phyloP scores from a whole-genome alignment of 768 basidiomycete genomes.

The Leucogyrophana mollusca region DNA sequence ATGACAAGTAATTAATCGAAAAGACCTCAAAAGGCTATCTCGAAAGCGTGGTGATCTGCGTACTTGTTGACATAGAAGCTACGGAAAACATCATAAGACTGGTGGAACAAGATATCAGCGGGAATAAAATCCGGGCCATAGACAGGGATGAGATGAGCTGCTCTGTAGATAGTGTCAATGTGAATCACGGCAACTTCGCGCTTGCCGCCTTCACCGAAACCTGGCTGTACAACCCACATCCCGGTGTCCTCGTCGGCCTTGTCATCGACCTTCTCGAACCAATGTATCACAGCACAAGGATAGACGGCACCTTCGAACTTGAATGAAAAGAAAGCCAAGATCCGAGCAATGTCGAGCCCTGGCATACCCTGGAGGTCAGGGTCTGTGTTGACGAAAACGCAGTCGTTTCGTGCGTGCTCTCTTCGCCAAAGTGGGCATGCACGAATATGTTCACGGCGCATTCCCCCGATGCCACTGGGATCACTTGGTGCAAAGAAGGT shows the following conservation, averaged over 20 bases:
- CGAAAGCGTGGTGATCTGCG: constrained; percentile 29
- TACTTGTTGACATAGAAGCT: constrained; percentile 31
- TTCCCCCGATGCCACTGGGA: constrained; percentile 8
- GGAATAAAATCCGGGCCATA: constrained; percentile 21
- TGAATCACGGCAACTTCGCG: neutral
- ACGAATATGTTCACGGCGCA: constrained; percentile 6
- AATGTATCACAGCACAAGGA: constrained; percentile 2
- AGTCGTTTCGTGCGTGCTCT: neutral
- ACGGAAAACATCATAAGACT: constrained; percentile 18
- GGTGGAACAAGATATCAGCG: constrained; percentile 10
- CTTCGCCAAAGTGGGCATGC: constrained; percentile 3
- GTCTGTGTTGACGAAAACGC: constrained; percentile 1
- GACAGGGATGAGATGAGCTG: constrained; percentile 30
- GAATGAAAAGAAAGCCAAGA: constrained; percentile 4
- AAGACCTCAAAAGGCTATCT: no score
- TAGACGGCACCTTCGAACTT: neutral
- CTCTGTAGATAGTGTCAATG: constrained; percentile 19
- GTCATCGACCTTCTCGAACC: neutral
- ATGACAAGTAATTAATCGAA: no score
- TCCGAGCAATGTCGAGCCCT: constrained; percentile 1
- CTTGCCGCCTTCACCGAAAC: neutral
- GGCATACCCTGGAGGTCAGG: neutral
- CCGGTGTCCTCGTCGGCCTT: constrained; percentile 5
- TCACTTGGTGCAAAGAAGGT: constrained; percentile 8
- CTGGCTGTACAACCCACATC: constrained; percentile 6